Percentiles rank a stretch among this genome's conserved stretches.
phyloP scores from a whole-genome alignment of 768 basidiomycete genomes.

The Tulasnella sp. region DNA sequence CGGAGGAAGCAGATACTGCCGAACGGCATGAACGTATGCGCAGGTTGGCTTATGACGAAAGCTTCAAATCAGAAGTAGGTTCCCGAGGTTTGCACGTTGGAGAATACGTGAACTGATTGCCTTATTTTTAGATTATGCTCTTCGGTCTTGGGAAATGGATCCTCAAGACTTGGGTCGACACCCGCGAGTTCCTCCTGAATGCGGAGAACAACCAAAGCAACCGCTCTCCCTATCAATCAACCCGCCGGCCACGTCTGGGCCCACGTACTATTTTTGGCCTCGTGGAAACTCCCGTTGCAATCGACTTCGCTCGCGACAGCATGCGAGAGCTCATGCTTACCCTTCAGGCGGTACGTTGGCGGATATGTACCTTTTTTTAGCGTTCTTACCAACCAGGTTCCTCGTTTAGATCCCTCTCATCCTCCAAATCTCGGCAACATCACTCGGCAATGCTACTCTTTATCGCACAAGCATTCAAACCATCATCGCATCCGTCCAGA shows the following conservation, averaged over 20 bases:
- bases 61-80: slow-evolving; percentile 55
- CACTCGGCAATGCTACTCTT: slow-evolving; percentile 74
- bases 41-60: slow-evolving; percentile 67
- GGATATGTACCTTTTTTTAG: not conserved
- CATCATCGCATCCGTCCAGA: slow-evolving; percentile 60
- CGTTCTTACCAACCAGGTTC: not conserved
- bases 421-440: slow-evolving; percentile 65
- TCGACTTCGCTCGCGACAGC: slow-evolving; percentile 14
- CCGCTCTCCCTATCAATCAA: not conserved
- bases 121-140: slow-evolving; percentile 52
- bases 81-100: not conserved
- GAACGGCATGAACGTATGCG: slow-evolving; percentile 73
- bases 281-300: slow-evolving; percentile 10
- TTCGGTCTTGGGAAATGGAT: slow-evolving; percentile 87
- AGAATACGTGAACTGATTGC: not conserved
- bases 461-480: slow-evolving; percentile 76
- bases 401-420: slow-evolving; percentile 45
- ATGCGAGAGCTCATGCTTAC: slow-evolving; percentile 15
- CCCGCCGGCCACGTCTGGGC: not conserved
- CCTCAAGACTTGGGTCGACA: slow-evolving; percentile 66
- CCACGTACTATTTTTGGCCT: not conserved
- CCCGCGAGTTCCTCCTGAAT: slow-evolving; percentile 44
- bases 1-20: slow-evolving; percentile 57
- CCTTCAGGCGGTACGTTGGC: slow-evolving; percentile 16
- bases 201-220: not conserved